phyloP scores from a whole-genome alignment of 2,329 filamentous ascomycete species.

The Cercospora sp. region DNA sequence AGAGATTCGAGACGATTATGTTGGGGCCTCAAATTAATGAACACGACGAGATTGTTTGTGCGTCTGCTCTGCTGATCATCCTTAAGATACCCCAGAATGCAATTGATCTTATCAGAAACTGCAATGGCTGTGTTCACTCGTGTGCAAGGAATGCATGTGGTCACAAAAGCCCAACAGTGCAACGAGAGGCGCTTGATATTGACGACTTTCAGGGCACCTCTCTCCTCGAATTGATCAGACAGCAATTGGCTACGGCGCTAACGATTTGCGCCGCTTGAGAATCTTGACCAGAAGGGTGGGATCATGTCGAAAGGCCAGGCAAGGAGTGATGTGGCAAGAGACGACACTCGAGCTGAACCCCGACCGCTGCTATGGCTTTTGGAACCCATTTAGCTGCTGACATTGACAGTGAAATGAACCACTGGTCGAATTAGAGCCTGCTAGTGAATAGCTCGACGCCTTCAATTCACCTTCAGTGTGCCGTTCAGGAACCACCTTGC shows the following conservation, averaged over 20 bases:
- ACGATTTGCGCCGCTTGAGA: too few species aligned
- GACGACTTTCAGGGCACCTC: too few species aligned
- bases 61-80: neutral
- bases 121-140: too few species aligned
- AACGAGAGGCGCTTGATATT: too few species aligned
- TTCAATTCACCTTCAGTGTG: neutral
- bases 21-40: neutral
- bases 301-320: neutral
- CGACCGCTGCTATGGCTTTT: neutral
- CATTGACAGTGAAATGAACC: neutral
- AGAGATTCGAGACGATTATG: slow-evolving; percentile 13
- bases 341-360: neutral
- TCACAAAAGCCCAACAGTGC: too few species aligned
- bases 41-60: neutral
- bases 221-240: too few species aligned
- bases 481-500: neutral
- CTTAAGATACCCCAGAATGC: neutral
- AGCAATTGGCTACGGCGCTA: too few species aligned
- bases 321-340: neutral
- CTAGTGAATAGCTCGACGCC: neutral
- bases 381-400: neutral
- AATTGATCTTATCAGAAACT: too few species aligned
- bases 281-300: too few species aligned
- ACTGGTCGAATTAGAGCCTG: neutral
- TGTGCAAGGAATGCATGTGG: too few species aligned